Percentiles rank a stretch among this genome's conserved stretches.
Conservation (phyloP, 305 asterid species). For the Fraxinus nigra region DNA sequence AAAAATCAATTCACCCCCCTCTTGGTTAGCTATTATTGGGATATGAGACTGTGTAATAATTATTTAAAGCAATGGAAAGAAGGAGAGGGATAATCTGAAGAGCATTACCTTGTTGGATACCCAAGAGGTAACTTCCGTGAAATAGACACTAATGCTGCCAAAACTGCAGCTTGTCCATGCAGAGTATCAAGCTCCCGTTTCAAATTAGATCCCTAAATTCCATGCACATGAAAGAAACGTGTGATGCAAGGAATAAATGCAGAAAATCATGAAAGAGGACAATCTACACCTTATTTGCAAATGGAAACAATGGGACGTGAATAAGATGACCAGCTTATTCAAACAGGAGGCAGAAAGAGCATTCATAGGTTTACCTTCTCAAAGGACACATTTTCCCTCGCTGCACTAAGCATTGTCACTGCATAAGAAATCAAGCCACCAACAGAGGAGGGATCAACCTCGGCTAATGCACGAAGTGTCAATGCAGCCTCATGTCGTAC, state of each 20-base stretch:
- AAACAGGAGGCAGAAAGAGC: slow-evolving; percentile 11
- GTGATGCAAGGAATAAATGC: slow-evolving; percentile 7
- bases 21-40: no score
- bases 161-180: slow-evolving; percentile 91
- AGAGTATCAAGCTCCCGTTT: slow-evolving; percentile 74
- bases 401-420: slow-evolving; percentile 85
- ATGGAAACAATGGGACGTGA: background rate
- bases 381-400: slow-evolving; percentile 73
- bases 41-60: background rate
- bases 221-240: slow-evolving; percentile 25
- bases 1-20: no score
- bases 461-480: slow-evolving; percentile 87
- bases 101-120: slow-evolving; percentile 86
- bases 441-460: slow-evolving; percentile 94
- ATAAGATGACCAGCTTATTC: slow-evolving; percentile 19
- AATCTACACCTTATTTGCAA: slow-evolving; percentile 4
- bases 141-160: slow-evolving; percentile 88
- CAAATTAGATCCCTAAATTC: slow-evolving; percentile 70
- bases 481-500: slow-evolving; percentile 98
- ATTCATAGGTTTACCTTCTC: slow-evolving; percentile 71
- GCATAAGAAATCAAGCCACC: slow-evolving; percentile 98
- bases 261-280: slow-evolving; percentile 6
- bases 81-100: slow-evolving; percentile 14
- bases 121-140: slow-evolving; percentile 92
- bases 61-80: slow-evolving; percentile 8